Conservation (phyloP, 495 filamentous ascomycete species). For the Amphirosellinia nigrospora region DNA sequence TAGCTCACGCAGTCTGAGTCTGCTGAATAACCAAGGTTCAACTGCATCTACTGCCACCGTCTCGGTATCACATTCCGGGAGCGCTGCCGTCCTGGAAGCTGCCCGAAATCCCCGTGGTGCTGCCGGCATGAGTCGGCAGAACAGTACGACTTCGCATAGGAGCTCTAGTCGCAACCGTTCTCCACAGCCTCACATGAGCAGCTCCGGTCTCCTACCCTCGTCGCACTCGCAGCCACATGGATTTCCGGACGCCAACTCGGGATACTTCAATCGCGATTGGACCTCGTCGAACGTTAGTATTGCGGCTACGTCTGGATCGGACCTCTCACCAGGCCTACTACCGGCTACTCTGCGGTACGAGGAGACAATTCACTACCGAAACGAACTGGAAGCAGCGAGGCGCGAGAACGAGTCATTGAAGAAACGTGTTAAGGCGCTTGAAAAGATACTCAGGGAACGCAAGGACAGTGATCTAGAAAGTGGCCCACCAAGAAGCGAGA, state of each 20-base stretch:
- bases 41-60: conserved; percentile 31
- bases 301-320: conserved; percentile 41
- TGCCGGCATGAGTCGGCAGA: conserved; percentile 49
- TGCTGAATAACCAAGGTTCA: conserved; percentile 41
- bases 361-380: conserved; percentile 69
- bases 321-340: conserved; percentile 53
- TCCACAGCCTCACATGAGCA: conserved; percentile 39
- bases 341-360: conserved; percentile 69
- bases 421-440: conserved; percentile 75
- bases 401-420: conserved; percentile 82
- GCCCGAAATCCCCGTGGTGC: conserved; percentile 42
- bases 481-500: conserved; percentile 50
- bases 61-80: conserved; percentile 34
- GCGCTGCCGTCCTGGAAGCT: conserved; percentile 37
- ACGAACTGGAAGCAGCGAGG: conserved; percentile 75
- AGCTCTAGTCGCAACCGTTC: conserved; percentile 48
- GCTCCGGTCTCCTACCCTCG: conserved; percentile 33
- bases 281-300: conserved; percentile 38
- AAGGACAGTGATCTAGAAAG: conserved; percentile 51
- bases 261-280: conserved; percentile 41
- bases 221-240: conserved; percentile 33
- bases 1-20: conserved; percentile 64
- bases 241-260: conserved; percentile 36
- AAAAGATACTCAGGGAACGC: conserved; percentile 57
- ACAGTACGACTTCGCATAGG: conserved; percentile 51